A percentile compares a stretch with the other conserved stretches of the same genome.
These are phyloP conservation scores for Paxillus ammoniavirescens DNA, from an alignment of 768 basidiomycete species.

Conservation along the genomic window DNA sequence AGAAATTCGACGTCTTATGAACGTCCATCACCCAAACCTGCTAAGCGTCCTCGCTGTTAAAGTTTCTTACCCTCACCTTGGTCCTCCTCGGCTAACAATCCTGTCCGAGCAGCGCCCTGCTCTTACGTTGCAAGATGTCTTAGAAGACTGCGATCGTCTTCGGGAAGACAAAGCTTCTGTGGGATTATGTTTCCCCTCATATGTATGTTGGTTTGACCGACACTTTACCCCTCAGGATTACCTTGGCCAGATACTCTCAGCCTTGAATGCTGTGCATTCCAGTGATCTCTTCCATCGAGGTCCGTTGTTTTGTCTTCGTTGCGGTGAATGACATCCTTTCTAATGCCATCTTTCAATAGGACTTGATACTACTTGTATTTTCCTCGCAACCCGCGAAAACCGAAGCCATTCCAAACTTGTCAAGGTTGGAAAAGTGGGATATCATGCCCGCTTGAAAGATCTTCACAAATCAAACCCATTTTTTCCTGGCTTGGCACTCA, in stretches of 20 bases:
- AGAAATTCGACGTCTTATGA: constrained; percentile 60
- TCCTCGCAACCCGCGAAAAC: constrained; percentile 52
- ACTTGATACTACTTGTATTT: constrained; percentile 58
- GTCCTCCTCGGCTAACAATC: constrained; percentile 56
- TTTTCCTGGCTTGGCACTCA: constrained; percentile 25
- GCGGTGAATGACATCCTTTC: not conserved
- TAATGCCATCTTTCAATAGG: constrained; percentile 35
- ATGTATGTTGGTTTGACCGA: not conserved
- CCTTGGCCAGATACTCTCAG: constrained; percentile 68
- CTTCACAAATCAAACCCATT: constrained; percentile 86
- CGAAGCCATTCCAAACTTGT: constrained; percentile 58
- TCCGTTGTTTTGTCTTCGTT: constrained; percentile 17
- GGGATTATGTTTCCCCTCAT: constrained; percentile 19
- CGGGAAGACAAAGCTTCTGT: constrained; percentile 71
- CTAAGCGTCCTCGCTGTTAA: constrained; percentile 67
- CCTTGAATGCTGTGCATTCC: constrained; percentile 64
- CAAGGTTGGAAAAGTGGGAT: constrained; percentile 74
- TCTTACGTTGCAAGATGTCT: constrained; percentile 65
- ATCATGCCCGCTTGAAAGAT: constrained; percentile 71
- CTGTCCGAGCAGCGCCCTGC: constrained; percentile 71
- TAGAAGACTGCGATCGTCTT: constrained; percentile 77
- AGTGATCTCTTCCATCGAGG: constrained; percentile 71
- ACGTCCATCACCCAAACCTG: constrained; percentile 65
- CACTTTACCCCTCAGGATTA: constrained; percentile 55
- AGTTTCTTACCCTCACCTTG: constrained; percentile 49